These are phyloP conservation scores for Nothopassalora personata DNA, from an alignment of 2,329 filamentous ascomycete genomes.

Conservation along the genomic window DNA sequence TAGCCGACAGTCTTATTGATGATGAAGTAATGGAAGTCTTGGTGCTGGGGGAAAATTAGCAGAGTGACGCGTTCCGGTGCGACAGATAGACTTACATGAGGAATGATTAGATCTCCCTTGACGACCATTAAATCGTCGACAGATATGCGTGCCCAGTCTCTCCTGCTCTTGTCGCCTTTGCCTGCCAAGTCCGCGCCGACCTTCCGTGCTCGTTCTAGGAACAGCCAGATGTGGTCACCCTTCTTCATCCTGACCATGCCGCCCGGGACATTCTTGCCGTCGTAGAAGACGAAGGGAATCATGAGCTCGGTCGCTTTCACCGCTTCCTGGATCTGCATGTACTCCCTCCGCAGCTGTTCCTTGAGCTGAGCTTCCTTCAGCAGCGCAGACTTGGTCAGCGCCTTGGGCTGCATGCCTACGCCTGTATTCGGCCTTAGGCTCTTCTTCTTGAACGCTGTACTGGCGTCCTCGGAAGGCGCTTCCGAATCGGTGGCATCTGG, in stretches of 20 bases:
- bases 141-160: conserved; percentile 87
- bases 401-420: conserved; percentile 63
- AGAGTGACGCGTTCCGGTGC: too few relatives aligned
- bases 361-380: conserved; percentile 73
- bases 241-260: conserved; percentile 84
- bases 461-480: conserved; percentile 6
- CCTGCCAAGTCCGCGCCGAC: conserved; percentile 78
- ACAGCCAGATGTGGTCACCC: conserved; percentile 87
- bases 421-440: conserved; percentile 57
- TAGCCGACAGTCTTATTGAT: conserved; percentile 77
- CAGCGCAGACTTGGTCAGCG: conserved; percentile 68
- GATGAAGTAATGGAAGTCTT: conserved; percentile 95
- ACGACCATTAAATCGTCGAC: conserved; percentile 96
- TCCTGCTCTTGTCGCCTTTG: conserved; percentile 59
- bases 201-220: conserved; percentile 85
- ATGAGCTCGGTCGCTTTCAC: conserved; percentile 85
- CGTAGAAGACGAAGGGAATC: conserved; percentile 95
- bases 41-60: conserved; percentile 61
- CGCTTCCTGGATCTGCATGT: conserved; percentile 72
- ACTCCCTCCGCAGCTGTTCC: conserved; percentile 71
- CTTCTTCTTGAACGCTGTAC: conserved; percentile 35
- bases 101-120: conserved; percentile 82
- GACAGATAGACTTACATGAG: conserved; percentile 73
- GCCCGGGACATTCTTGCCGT: conserved; percentile 82
- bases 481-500: conserved; percentile 16